phyloP scores from a whole-genome alignment of 345 rosid genomes.

The Gossypium herbaceum region DNA sequence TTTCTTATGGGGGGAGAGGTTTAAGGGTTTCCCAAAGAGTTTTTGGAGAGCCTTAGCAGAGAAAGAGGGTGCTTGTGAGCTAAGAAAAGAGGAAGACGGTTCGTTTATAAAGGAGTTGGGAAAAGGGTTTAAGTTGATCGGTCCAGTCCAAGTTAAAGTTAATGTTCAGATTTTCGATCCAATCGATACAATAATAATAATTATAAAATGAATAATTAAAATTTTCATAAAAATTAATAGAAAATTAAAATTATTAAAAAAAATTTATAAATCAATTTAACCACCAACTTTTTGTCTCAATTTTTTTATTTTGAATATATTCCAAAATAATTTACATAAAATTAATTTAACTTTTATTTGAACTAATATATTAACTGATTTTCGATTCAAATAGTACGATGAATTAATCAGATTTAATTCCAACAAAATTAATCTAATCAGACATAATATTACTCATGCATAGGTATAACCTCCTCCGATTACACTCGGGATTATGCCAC shows the following conservation, averaged over 20 bases:
- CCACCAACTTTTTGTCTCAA: fast-evolving
- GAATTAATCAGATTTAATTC: too few species aligned
- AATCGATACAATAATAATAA: too few species aligned
- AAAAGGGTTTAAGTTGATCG: constrained; percentile 9
- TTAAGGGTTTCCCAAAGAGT: not conserved
- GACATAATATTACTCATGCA: too few species aligned
- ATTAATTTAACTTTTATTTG: too few species aligned
- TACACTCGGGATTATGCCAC: not conserved
- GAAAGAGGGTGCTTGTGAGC: constrained; percentile 14
- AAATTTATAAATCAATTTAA: too few species aligned
- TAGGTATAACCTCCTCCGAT: too few species aligned
- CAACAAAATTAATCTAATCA: too few species aligned
- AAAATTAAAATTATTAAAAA: too few species aligned
- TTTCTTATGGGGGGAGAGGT: not conserved
- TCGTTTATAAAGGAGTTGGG: constrained; percentile 29
- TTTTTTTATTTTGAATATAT: too few species aligned
- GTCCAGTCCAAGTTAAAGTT: not conserved
- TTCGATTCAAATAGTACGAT: fast-evolving
- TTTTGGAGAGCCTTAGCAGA: not conserved
- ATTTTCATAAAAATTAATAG: too few species aligned
- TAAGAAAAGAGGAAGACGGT: constrained; percentile 29
- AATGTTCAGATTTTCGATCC: fast-evolving
- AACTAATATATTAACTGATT: fast-evolving
- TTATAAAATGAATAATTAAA: too few species aligned
- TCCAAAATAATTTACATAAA: too few species aligned